A percentile compares a stretch with the other conserved stretches of the same genome.
phyloP scores from a whole-genome alignment of 192 early-diverging fungal species.

The Funneliformis geosporum region DNA sequence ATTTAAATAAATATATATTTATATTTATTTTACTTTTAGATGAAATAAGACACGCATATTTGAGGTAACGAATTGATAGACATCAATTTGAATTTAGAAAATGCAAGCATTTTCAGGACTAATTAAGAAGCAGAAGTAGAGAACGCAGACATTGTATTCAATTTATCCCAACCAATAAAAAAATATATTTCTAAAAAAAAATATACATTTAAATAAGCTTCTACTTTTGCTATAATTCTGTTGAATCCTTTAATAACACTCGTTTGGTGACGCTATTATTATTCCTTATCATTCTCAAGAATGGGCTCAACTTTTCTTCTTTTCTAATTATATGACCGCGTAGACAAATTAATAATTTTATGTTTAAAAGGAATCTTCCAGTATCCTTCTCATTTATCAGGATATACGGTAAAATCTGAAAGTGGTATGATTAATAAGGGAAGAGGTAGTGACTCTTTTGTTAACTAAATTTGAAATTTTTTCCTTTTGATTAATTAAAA shows the following conservation, averaged over 20 bases:
- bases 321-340: background rate
- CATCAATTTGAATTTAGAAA: no score
- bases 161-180: conserved; percentile 7
- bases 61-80: no score
- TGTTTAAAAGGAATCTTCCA: background rate
- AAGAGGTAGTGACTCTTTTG: no score
- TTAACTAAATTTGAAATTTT: no score
- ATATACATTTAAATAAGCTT: background rate
- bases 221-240: background rate
- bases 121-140: no score
- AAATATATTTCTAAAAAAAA: background rate
- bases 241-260: background rate
- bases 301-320: background rate
- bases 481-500: no score
- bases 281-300: background rate
- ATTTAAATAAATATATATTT: no score
- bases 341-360: conserved; percentile 1
- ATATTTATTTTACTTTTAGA: no score
- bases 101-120: no score
- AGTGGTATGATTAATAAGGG: background rate
- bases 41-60: no score
- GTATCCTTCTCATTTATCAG: background rate
- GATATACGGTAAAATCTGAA: conserved; percentile 12
- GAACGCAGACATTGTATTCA: no score
- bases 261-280: background rate